A percentile compares a stretch with the other conserved stretches of the same genome.
These are phyloP conservation scores for Plasmodium chabaudi DNA, from an alignment of 169 alveolate species.

Conservation along the genomic window DNA sequence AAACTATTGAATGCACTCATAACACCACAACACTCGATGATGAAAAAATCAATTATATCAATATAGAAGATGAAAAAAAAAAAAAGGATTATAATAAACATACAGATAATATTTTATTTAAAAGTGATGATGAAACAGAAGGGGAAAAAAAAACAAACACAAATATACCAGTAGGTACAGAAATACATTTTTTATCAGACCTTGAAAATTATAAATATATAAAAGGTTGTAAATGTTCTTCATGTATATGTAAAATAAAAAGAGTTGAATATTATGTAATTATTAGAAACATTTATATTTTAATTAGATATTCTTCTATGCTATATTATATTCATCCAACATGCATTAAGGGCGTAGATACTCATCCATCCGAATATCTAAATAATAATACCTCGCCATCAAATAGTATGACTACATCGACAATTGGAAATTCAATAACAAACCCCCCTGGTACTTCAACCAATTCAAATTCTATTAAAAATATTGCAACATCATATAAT, in stretches of 20 bases:
- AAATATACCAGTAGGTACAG: neutral
- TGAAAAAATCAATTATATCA: neutral
- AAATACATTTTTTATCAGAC: slow-evolving; percentile 18
- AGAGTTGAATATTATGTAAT: slow-evolving; percentile 68
- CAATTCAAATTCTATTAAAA: too few relatives aligned
- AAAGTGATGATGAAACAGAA: neutral
- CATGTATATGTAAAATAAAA: slow-evolving; percentile 55
- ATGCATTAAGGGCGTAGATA: neutral
- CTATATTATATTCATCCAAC: slow-evolving; percentile 72
- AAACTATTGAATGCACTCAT: slow-evolving; percentile 55
- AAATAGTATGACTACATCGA: neutral
- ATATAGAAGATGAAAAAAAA: neutral
- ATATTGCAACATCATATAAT: neutral
- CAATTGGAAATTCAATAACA: neutral
- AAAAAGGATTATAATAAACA: neutral
- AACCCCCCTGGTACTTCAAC: too few relatives aligned
- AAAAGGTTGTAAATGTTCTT: slow-evolving; percentile 61
- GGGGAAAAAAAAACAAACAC: neutral
- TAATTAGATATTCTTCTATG: slow-evolving; percentile 58
- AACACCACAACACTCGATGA: neutral
- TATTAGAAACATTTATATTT: slow-evolving; percentile 39
- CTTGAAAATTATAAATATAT: slow-evolving; percentile 42
- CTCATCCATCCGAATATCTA: neutral
- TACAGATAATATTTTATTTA: neutral
- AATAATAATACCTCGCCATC: neutral